Evolutionary conservation across 306 rosid genomes (phyloP), one percentile per base, ranked within the genome.

Genomic region (Vicia villosa): DNA sequence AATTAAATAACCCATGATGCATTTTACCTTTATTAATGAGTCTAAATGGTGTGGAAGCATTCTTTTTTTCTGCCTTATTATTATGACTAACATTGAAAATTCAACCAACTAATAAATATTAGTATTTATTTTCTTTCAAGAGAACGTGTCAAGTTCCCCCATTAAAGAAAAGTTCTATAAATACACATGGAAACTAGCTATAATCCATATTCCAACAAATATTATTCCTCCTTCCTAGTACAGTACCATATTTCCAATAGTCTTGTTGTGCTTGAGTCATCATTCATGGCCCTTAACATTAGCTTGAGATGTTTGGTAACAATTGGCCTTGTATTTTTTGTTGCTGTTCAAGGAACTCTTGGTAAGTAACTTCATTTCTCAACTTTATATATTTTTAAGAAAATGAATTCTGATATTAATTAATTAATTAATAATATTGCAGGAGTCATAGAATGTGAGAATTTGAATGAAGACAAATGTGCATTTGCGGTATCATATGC

Each of bases 401-500:
- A 14, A 4, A 43, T 5, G 47, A 45, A 14, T 4, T 56, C 19
- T 22, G n/a, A 22, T 28, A 20, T 30, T 1, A n/a, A 7, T 8
- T 49, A n/a, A 7, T 8, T 49, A 6, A 17, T 6, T 17, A 41
- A 24, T 14, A 26, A 28, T 28, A 28, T 26, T 28, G 59, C 69
- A 84, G 91, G 87, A 46, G 83, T 16, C 3, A 74, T 86, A 51
- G 74, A 69, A 47, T 91, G 97, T 59, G 90, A 91, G 87, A 6
- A 78, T 32, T 81, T 88, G 21, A 83, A 74, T 43, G 66, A 84
- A 8, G 80, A 72, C 13, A 81, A 65, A 0, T 92, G 98, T n/a
- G 86, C 98, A 6, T 92, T 81, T 11, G 92, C 98, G 0, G 91
- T 92, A 15, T 86, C 98, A 4, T 80, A 78, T 0, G 68, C 50